Evolutionary conservation across 2,329 filamentous ascomycete species (phyloP).

Genomic region (Capronia americana): DNA sequence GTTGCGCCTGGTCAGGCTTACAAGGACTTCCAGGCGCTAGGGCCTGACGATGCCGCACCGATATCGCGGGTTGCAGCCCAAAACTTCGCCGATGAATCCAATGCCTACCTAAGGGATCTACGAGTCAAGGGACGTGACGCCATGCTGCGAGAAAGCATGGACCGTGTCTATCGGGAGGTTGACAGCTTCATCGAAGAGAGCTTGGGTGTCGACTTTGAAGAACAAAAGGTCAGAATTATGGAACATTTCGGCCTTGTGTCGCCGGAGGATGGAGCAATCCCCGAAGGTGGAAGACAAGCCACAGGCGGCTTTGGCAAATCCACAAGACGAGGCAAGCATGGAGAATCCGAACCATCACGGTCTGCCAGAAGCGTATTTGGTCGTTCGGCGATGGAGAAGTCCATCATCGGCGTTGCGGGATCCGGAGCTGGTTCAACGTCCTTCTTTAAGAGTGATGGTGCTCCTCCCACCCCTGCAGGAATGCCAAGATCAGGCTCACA

Average conservation of each 20-base stretch:
- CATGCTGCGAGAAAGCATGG: constrained; percentile 89
- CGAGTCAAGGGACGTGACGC: constrained; percentile 89
- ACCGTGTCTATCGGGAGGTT: constrained; percentile 88
- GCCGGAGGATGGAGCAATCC: constrained; percentile 51
- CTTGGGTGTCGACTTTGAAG: constrained; percentile 93
- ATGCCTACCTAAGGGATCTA: constrained; percentile 75
- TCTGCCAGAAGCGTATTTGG: constrained; percentile 65
- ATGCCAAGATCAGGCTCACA: constrained; percentile 58
- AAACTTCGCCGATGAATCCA: constrained; percentile 36
- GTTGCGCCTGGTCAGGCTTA: constrained; percentile 86
- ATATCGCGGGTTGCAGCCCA: constrained; percentile 22
- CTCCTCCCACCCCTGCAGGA: constrained; percentile 66
- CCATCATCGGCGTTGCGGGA: constrained; percentile 82
- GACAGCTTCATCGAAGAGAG: constrained; percentile 94
- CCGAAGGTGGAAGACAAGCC: constrained; percentile 47
- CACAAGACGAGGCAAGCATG: constrained; percentile 17
- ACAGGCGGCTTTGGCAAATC: constrained; percentile 57
- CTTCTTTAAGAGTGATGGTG: constrained; percentile 65
- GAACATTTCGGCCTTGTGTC: constrained; percentile 86
- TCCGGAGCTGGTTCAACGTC: constrained; percentile 64
- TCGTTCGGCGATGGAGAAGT: constrained; percentile 75
- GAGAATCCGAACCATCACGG: constrained; percentile 15
- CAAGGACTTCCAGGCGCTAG: constrained; percentile 82
- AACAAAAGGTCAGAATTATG: constrained; percentile 90
- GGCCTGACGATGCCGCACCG: constrained; percentile 60